Evolutionary conservation across 78 protist species (phyloP).

Genomic region (Creolimax fragrantissima): DNA sequence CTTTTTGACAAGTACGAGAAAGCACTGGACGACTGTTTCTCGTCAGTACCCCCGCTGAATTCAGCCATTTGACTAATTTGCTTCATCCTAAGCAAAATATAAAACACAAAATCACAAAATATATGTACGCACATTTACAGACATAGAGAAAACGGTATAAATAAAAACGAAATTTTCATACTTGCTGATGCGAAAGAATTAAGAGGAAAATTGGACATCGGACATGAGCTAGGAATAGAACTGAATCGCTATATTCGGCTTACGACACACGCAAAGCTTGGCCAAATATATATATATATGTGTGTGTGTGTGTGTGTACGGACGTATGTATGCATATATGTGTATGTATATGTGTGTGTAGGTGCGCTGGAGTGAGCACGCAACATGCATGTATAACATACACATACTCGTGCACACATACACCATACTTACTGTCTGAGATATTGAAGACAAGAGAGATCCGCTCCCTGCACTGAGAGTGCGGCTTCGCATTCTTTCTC

Average conservation of each 20-base stretch:
- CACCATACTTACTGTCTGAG: background rate
- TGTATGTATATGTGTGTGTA: background rate
- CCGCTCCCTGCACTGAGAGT: slow-evolving; percentile 30
- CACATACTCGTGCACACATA: background rate
- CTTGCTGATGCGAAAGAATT: no score
- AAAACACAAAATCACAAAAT: no score
- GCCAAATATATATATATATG: background rate
- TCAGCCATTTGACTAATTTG: background rate
- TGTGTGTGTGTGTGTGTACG: background rate
- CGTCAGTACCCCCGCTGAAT: background rate
- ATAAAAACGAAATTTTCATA: no score
- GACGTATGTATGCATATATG: background rate
- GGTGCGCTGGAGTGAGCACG: background rate
- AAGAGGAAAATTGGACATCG: no score
- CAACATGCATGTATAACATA: no score
- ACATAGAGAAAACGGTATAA: no score
- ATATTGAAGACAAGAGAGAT: background rate
- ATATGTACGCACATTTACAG: no score
- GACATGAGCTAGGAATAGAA: no score
- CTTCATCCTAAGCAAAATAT: background rate
- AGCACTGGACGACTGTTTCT: background rate
- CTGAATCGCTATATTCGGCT: no score
- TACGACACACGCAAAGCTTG: no score
- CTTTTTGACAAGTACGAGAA: background rate
- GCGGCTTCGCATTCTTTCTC: slow-evolving; percentile 25